Base-by-base conservation (phyloP, 1,284 basidiomycete genomes). In the Ceratobasidium theobromae region DNA sequence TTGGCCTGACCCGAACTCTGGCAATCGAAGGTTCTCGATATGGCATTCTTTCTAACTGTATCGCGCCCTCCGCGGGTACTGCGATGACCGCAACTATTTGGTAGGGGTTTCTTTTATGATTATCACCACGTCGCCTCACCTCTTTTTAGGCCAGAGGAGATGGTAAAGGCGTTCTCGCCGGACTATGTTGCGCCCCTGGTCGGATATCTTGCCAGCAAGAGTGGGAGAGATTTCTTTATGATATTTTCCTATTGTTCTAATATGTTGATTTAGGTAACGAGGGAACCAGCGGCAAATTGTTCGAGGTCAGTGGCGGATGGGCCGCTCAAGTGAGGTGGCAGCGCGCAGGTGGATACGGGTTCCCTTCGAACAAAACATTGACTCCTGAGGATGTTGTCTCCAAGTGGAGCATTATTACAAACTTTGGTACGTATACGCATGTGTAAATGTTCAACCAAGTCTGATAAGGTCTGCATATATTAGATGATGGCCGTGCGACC, bases 271-370 rank as follows among this genome's bases (percentile, higher is more conserved):
- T 43, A 82, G 87, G 85, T 62, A 93, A 94, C 73, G 83, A 83
- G 30, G 83, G 88, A 66, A 87, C 87, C 27, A 87, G 89, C 16
- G 91, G 91, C 25, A 79, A 81, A 25, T 76, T 99, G 60, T 96
- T 95, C 75, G 96, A 99, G 77, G 85, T 95, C 45, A 86, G 85
- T 21, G 96, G 92, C 48, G 97, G 96, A 1, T 98, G 94, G 91
- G 89, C 90, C 12, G 93, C 93, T 4, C 87, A 95, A 74, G 88
- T 92, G 45, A 84, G 96, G 70, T 99, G 96, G 95, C 91, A 98
- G 78, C 87, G 95, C 43, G 82, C 93, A 8, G 89, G 88, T 28
- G 97, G 96, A 5, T 76, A 89, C 72, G 86, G 88, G n/a, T 97
- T 96, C 86, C 89, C 92, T 8, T 84, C 87, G 51, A 88, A 88